Evolutionary conservation across 2,329 filamentous ascomycete species (phyloP), one percentile per base, ranked within the genome.

Genomic region (Talaromyces verruculosus): DNA sequence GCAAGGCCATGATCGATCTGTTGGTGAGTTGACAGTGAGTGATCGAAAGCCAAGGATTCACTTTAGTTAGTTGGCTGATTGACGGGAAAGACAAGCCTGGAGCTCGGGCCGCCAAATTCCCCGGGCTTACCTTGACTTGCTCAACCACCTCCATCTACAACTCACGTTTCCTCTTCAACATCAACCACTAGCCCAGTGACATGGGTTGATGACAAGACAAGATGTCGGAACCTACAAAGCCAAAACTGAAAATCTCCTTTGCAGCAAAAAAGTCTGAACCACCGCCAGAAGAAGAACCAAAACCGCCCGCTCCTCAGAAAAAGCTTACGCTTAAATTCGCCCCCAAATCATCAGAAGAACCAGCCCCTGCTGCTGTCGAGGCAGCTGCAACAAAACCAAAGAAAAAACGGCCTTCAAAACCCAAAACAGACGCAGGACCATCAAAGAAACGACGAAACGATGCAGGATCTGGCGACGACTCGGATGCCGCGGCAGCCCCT

Each of bases 271-370:
- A 76, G 64, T 60, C 73, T 30, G 61, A 62, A 47, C 70, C 72
- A 22, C 60, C 57, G 70, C 65, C 61, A 67, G 69, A 66, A 67
- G 70, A 41, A 65, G 71, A 59, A 47, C 70, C 30, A 41, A 72
- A 51, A 65, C 72, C 51, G 72, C 28, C 71, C 64, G 69, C 71
- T 47, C 73, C 70, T 69, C 77, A 74, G 61, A 74, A 69, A 28
- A 82, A 81, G 65, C 70, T 82, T 66, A 82, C 75, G 0, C 70
- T 81, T 1, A 82, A 81, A 68, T 76, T 80, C 49, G 63, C 70
- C 6, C 71, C 76, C 28, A 66, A 66, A 37, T 17, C 61, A 19
- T 57, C 72, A 71, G 65, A 78, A 78, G 76, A 77, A 64, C 69
- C 73, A 7, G 62, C 61, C n/a, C 6, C 61, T 43, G 33, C 49